Evolutionary conservation across 805 yeast species (phyloP).

Genomic region (Saccharomyces cerevisiae): DNA sequence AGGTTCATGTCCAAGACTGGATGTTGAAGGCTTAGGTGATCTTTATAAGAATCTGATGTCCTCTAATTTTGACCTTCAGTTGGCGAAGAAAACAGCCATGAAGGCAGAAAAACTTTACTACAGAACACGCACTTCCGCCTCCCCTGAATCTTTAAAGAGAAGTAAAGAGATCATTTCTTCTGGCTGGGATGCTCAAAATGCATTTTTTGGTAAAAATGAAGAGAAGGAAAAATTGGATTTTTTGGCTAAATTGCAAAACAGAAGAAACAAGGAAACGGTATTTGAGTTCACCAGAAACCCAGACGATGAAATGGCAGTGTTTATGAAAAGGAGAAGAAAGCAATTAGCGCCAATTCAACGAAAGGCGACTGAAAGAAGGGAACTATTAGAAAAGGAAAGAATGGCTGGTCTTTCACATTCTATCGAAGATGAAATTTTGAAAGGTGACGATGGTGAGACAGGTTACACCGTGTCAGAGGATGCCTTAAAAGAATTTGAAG

Average conservation of each 20-base stretch:
- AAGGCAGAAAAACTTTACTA: constrained; percentile 86
- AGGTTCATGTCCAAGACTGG: constrained; percentile 72
- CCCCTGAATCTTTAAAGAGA: constrained; percentile 76
- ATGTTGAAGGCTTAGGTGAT: constrained; percentile 66
- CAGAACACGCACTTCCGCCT: constrained; percentile 80
- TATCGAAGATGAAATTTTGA: constrained; percentile 64
- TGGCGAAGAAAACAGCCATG: constrained; percentile 58
- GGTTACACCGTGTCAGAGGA: constrained; percentile 41
- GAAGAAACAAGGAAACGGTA: constrained; percentile 79
- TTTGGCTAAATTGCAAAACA: constrained; percentile 59
- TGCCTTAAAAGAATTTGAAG: constrained; percentile 34
- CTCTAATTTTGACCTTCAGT: constrained; percentile 59
- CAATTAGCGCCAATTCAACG: constrained; percentile 85
- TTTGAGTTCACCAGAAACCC: constrained; percentile 72
- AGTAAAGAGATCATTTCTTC: constrained; percentile 64
- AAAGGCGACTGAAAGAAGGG: constrained; percentile 62
- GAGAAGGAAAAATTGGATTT: constrained; percentile 69
- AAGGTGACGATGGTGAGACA: constrained; percentile 40
- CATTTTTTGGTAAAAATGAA: constrained; percentile 65
- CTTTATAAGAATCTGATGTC: constrained; percentile 52
- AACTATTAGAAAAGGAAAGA: constrained; percentile 63
- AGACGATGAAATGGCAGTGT: constrained; percentile 61
- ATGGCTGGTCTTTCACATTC: constrained; percentile 64
- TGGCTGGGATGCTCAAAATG: constrained; percentile 87
- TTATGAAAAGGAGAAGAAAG: constrained; percentile 79